Evolutionary conservation across 805 yeast species (phyloP), one percentile per base, ranked within the genome.

Genomic region (Zygosaccharomyces siamensis): DNA sequence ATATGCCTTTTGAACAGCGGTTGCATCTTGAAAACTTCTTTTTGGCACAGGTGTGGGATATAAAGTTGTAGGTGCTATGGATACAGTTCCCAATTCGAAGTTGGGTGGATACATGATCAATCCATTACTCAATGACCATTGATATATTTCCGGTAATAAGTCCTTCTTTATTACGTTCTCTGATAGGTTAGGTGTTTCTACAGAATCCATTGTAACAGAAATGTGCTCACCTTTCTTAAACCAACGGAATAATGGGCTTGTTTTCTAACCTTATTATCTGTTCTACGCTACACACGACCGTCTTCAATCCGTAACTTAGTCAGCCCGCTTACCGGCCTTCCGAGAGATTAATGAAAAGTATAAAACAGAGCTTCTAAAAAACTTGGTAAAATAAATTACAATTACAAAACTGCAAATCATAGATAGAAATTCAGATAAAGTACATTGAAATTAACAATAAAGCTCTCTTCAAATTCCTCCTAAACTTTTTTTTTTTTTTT

Each of bases 41-140:
- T 70, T 74, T 3, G 97, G 92, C 55, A 89, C 81, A 5, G 96
- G 96, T 0, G 97, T 86, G 4, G 99, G 99, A 61, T 74, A 89
- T 26, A 92, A 60, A 1, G 99, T 93, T 7, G 89, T 81, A 33
- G 99, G 99, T 1, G 97, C 96, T 45, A 76, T 77, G 18, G 68
- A 68, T 12, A 80, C 76, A 37, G 71, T 71, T 56, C 69, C 74
- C 20, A 60, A 52, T 10, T 70, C 52, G 58, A 74, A 80, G 23
- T 75, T 72, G 1, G 83, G 81, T 1, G 89, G 89, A 58, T 86
- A 84, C 82, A 90, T 83, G n/a, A 81, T 76, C 39, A 90, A 72
- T 2, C 97, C 97, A 68, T 88, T 80, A 43, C 84, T 76, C 43
- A 90, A 68, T 5, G 86, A 73, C 87, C 93, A 89, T 54, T 89